Base-by-base conservation (phyloP, 2,329 filamentous ascomycete genomes). In the Nigrograna mackinnonii region DNA sequence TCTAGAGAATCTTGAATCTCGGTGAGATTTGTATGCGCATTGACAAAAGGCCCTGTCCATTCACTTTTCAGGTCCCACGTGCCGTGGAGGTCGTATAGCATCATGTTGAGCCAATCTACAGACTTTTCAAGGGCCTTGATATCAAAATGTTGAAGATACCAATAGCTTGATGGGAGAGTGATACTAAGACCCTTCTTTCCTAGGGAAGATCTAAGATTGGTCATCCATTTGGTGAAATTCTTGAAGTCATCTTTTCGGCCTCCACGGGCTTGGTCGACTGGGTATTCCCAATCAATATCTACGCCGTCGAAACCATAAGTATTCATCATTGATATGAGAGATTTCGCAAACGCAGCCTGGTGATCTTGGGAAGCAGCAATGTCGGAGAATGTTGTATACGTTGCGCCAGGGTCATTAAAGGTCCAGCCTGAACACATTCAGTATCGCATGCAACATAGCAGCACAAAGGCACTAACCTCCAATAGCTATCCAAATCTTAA, bases 51-150 rank as follows among this genome's bases (percentile, higher is more conserved):
- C 0, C 72, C 73, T 40, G 68, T 46, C 22, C 44, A 46, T 18
- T 53, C 53, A 0, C 49, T 24, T 9, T 46, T 44, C 5, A 18
- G 22, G 21, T 51, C 45, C 19, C 11, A 24, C 2, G 5, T 5
- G 21, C 75, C 75, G 44, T 78, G 71, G 0, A 77, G 44, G 43
- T 78, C 72, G 44, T 77, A 77, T 0, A 62, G 62, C 62, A 77
- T 72, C n/a, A 77, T 26, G 42, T 74, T 77, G 48, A 74, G 67
- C 49, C 58, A 75, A 42, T 75, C 67, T 4, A 72, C 58, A 20
- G 60, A 44, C 6, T 50, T 37, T 16, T 49, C 46, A 6, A 62
- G 43, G 16, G 55, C 52, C 43, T 55, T 49, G 5, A 55, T 34
- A 35, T 67, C 55, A 19, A 66, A 55, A 19, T 51, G 39, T 20